Percentiles rank a stretch among this genome's conserved stretches.
Conservation (phyloP, 495 filamentous ascomycete genomes). For the Rostrohypoxylon terebratum region DNA sequence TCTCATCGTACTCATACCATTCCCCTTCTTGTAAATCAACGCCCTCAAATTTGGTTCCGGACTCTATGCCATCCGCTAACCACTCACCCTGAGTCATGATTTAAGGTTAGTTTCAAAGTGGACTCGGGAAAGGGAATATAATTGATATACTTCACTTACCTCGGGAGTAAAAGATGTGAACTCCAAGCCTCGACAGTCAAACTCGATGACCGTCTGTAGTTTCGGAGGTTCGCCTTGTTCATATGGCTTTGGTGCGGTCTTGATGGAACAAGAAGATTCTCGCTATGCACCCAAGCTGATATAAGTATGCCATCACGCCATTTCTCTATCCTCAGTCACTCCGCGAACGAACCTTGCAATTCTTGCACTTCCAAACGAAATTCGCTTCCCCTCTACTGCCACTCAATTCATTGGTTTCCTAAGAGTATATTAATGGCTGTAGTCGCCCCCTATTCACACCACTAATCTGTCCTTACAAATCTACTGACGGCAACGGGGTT, state of each 20-base stretch:
- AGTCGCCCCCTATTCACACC: background rate
- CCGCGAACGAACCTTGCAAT: conserved; percentile 73
- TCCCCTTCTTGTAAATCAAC: conserved; percentile 90
- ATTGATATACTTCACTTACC: conserved; percentile 65
- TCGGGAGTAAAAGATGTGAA: conserved; percentile 91
- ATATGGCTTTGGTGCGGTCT: conserved; percentile 75
- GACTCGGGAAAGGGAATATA: background rate
- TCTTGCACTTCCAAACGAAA: conserved; percentile 97
- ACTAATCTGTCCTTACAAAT: conserved; percentile 72
- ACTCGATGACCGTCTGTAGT: conserved; percentile 79
- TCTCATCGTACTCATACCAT: conserved; percentile 71
- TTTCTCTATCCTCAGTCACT: background rate
- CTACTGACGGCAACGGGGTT: conserved; percentile 90
- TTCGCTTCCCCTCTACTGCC: conserved; percentile 95
- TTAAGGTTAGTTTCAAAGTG: conserved; percentile 11
- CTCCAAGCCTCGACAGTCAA: conserved; percentile 95
- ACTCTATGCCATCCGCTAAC: conserved; percentile 84
- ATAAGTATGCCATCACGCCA: conserved; percentile 18
- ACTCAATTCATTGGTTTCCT: conserved; percentile 89
- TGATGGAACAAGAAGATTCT: conserved; percentile 74
- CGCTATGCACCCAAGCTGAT: conserved; percentile 52
- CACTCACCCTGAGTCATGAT: conserved; percentile 77
- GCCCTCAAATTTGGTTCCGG: conserved; percentile 77
- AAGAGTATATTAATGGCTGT: background rate
- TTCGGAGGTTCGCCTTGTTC: conserved; percentile 74